These are phyloP conservation scores for Abrus precatorius DNA, from an alignment of 306 rosid genomes.

Conservation along the genomic window DNA sequence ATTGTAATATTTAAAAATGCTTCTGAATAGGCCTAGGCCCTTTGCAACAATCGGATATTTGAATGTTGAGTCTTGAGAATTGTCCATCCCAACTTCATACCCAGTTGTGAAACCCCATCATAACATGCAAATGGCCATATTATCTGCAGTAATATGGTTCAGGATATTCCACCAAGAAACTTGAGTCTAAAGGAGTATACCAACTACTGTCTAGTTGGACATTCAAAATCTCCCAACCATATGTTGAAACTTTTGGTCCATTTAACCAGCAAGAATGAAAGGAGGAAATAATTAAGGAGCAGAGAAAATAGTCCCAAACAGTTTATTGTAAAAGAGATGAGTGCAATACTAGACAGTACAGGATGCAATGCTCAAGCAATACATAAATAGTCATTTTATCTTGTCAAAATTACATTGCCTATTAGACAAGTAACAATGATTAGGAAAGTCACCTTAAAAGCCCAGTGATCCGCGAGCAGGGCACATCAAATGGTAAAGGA, in stretches of 20 bases:
- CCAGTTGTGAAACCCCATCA: slow-evolving; percentile 5
- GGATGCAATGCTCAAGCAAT: background rate
- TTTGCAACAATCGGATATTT: slow-evolving; percentile 14
- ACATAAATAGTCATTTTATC: slow-evolving; percentile 33
- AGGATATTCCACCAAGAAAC: slow-evolving; percentile 12
- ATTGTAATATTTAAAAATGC: slow-evolving; percentile 36
- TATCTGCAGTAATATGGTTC: background rate
- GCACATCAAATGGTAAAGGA: slow-evolving; percentile 83
- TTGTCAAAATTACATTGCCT: slow-evolving; percentile 24
- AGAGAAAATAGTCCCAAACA: background rate
- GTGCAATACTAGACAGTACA: background rate
- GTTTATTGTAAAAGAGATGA: background rate
- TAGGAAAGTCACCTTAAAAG: slow-evolving; percentile 74
- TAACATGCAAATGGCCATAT: background rate
- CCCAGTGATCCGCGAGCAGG: slow-evolving; percentile 89
- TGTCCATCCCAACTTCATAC: background rate
- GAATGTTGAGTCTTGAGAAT: slow-evolving; percentile 7
- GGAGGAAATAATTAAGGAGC: background rate
- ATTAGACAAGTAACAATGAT: slow-evolving; percentile 40
- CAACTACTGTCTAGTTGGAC: background rate
- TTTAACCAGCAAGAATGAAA: background rate
- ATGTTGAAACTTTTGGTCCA: slow-evolving; percentile 11
- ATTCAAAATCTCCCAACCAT: background rate
- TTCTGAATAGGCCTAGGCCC: slow-evolving; percentile 18
- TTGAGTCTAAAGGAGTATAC: background rate